Evolutionary conservation across 2,329 filamentous ascomycete genomes (phyloP), one percentile per base, ranked within the genome.

Genomic region (Xylaria sp.): DNA sequence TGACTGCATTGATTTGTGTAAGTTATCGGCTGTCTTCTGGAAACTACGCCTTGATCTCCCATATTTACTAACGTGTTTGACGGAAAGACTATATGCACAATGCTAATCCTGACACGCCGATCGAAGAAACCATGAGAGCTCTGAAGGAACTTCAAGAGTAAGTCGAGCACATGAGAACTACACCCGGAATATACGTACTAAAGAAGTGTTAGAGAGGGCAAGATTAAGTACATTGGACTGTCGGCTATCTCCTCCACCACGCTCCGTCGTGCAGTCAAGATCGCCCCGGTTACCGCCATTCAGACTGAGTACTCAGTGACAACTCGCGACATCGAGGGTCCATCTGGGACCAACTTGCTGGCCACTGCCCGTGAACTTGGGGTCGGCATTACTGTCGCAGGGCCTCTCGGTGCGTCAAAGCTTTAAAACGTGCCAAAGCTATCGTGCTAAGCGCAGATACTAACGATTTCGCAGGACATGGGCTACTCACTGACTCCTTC

Each of bases 221-320:
- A 88, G 75, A 85, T 88, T 73, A 80, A 81, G 55, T 79, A 86
- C 72, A 79, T 89, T 3, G 86, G 86, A 1, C 76, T 89, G 10
- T 84, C 81, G 15, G 84, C 85, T 71, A 82, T 83, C 64, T 82
- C 80, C 48, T 82, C 84, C 5, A 77, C 78, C 13, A 85, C 85
- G 7, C 15, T 56, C 8, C 54, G 54, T 5, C 54, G 54, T 8
- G 54, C 54, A 1, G 1, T 5, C n/a, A 41, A 20, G 8, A 18
- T 56, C 3, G 32, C 12, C 7, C 54, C 15, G 3, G 18, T 56
- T 15, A n/a, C 8, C 18, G 54, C 54, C 9, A 18, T 39, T 6
- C 54, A 56, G 32, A 6, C n/a, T 10, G 54, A 56, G 8, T 56
- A 39, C 13, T 39, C 32, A 4, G 18, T 18, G 5, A 39, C 39